phyloP scores from a whole-genome alignment of 2,329 filamentous ascomycete species.

The Diplodia corticola region DNA sequence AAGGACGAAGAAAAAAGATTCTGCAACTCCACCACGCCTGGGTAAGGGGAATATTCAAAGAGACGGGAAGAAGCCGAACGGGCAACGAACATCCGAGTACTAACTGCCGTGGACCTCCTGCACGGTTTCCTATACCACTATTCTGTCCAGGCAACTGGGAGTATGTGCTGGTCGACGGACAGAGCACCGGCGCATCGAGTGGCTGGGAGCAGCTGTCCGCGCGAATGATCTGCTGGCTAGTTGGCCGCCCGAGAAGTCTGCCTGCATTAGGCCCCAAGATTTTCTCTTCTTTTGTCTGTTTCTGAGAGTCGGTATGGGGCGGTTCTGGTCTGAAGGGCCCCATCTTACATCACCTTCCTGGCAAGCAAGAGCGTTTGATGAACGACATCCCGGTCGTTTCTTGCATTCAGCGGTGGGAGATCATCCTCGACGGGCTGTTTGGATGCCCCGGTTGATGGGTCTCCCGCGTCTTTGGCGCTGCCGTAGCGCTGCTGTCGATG shows the following conservation, averaged over 20 bases:
- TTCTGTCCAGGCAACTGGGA: background rate
- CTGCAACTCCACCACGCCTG: background rate
- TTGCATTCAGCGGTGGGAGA: slow-evolving; percentile 6
- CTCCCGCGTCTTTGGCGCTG: slow-evolving; percentile 1
- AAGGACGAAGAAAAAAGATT: background rate
- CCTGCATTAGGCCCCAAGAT: slow-evolving; percentile 5
- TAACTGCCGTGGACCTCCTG: background rate
- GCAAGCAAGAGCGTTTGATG: background rate
- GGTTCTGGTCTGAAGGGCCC: background rate
- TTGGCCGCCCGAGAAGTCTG: background rate
- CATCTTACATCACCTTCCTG: background rate
- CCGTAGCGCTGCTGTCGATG: slow-evolving; percentile 17
- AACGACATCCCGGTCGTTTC: slow-evolving; percentile 6
- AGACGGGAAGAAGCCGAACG: background rate
- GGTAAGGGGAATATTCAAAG: background rate
- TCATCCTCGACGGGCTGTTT: background rate
- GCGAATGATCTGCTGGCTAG: background rate
- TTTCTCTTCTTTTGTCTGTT: background rate
- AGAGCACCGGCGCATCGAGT: background rate
- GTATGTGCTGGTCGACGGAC: background rate
- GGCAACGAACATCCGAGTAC: background rate
- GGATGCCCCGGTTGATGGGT: background rate
- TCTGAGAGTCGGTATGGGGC: slow-evolving; percentile 5
- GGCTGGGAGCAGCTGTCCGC: background rate
- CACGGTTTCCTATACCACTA: background rate